phyloP scores from a whole-genome alignment of 108 stramenopile species.

The Cyclotella baltica region DNA sequence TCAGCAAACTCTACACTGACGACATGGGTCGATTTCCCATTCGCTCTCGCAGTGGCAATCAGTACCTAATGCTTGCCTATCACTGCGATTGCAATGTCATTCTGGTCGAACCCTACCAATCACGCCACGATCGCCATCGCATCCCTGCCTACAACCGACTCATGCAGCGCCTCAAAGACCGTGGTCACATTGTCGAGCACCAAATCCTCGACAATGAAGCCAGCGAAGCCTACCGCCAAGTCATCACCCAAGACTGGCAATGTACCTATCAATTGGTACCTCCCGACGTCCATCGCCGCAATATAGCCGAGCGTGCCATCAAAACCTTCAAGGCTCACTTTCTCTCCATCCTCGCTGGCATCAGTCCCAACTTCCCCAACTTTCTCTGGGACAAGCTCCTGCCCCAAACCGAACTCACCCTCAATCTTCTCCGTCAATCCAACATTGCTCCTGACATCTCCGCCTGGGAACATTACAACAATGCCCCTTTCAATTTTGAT shows the following conservation, averaged over 20 bases:
- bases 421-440: slow-evolving; percentile 50
- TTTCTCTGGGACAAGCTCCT: slow-evolving; percentile 44
- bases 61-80: no score
- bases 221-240: slow-evolving; percentile 2
- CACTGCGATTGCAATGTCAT: no score
- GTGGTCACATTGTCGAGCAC: slow-evolving; percentile 5
- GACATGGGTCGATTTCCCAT: no score
- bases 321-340: slow-evolving; percentile 61
- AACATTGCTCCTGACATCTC: slow-evolving; percentile 16
- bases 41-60: no score
- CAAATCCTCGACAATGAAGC: slow-evolving; percentile 21
- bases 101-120: slow-evolving; percentile 1
- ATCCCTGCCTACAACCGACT: slow-evolving; percentile 7
- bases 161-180: slow-evolving; percentile 7
- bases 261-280: slow-evolving; percentile 50
- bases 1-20: no score
- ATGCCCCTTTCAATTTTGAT: slow-evolving; percentile 1
- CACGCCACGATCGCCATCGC: slow-evolving; percentile 4
- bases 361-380: slow-evolving; percentile 43
- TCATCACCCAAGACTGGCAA: slow-evolving; percentile 16
- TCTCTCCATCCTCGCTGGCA: slow-evolving; percentile 44
- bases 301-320: slow-evolving; percentile 61
- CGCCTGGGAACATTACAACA: slow-evolving; percentile 1
- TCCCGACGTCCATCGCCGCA: slow-evolving; percentile 46
- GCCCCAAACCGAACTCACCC: slow-evolving; percentile 50